Evolutionary conservation across 805 yeast species (phyloP).

Genomic region (Wickerhamiella occidentalis): DNA sequence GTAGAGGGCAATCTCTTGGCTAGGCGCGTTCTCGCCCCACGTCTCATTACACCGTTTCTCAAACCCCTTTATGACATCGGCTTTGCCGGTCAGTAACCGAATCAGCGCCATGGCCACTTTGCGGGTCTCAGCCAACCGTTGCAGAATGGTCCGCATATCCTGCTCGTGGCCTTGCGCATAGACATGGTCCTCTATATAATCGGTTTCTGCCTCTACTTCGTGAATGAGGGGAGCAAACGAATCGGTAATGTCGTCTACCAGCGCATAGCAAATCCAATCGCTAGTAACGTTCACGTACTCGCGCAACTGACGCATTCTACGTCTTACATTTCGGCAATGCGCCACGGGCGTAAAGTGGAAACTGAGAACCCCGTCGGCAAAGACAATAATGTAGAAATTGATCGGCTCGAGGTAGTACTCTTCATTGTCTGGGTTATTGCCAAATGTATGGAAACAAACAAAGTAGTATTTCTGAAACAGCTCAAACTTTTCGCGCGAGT

Average conservation of each 20-base stretch:
- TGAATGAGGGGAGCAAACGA: slow-evolving; percentile 50
- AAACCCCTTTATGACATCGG: slow-evolving; percentile 92
- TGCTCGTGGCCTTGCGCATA: slow-evolving; percentile 46
- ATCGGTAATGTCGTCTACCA: slow-evolving; percentile 55
- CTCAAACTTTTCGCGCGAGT: slow-evolving; percentile 94
- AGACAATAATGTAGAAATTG: slow-evolving; percentile 48
- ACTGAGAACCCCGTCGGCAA: slow-evolving; percentile 45
- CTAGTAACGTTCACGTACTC: slow-evolving; percentile 49
- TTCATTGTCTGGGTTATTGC: slow-evolving; percentile 59
- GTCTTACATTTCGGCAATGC: slow-evolving; percentile 49
- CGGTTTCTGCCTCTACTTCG: slow-evolving; percentile 50
- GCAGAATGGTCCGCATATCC: slow-evolving; percentile 39
- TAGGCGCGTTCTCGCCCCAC: slow-evolving; percentile 40
- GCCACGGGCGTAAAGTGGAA: slow-evolving; percentile 49
- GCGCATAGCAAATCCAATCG: slow-evolving; percentile 57
- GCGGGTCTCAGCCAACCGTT: slow-evolving; percentile 78
- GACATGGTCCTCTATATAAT: slow-evolving; percentile 65
- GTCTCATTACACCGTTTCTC: slow-evolving; percentile 88
- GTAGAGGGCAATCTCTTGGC: slow-evolving; percentile 84
- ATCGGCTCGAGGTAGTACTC: slow-evolving; percentile 46
- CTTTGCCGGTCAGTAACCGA: slow-evolving; percentile 83
- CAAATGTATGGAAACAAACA: slow-evolving; percentile 95
- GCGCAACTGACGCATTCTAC: slow-evolving; percentile 50
- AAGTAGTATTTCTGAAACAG: slow-evolving; percentile 80
- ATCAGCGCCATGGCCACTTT: slow-evolving; percentile 84